Evolutionary conservation across 345 rosid genomes (phyloP), one percentile per base, ranked within the genome.

Genomic region (Cardiospermum halicacabum): DNA sequence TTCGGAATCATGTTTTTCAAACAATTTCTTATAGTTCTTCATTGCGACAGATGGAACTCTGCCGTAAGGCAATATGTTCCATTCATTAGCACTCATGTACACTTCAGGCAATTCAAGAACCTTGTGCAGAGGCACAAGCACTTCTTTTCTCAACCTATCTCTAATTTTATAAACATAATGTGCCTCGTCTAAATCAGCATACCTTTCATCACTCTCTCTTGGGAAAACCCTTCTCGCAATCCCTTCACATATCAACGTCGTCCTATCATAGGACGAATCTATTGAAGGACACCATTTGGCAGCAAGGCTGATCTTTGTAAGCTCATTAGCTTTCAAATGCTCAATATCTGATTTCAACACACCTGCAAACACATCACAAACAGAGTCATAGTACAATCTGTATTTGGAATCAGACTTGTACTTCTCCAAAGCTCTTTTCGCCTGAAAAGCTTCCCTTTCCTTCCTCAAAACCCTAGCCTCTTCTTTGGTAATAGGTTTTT

Each of bases 141-240:
- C 75, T 65, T 67, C 25, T 53, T 72, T 72, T 55, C 67, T 66
- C 40, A 55, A 37, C 11, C 70, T 40, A 13, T 66, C 66, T 18
- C 50, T 18, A 3, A 42, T 19, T 50, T 60, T 61, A 47, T 60
- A 72, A 9, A 51, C 65, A 26, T 63, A 70, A 26, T 58, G 45
- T 2, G 58, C 69, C 18, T 70, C 64, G 12, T 63, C 59, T 21
- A 64, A 25, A 3, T 30, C 49, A 32, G 43, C 62, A 47, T 68
- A 55, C 13, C 56, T 63, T 7, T 53, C 36, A 49, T 70, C 32
- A 18, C 15, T 30, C 19, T 70, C 69, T 34, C 37, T 50, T 0
- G 59, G 69, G 31, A 70, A 58, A 16, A 58, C 18, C 28, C 64
- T 65, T 24, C 53, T 70, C 10, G 53, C 60, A 21, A 70, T 57